Percentiles rank a stretch among this genome's conserved stretches.
Evolutionary conservation across 78 protist genomes (phyloP).

Genomic region (Planoprotostelium fungivorum): DNA sequence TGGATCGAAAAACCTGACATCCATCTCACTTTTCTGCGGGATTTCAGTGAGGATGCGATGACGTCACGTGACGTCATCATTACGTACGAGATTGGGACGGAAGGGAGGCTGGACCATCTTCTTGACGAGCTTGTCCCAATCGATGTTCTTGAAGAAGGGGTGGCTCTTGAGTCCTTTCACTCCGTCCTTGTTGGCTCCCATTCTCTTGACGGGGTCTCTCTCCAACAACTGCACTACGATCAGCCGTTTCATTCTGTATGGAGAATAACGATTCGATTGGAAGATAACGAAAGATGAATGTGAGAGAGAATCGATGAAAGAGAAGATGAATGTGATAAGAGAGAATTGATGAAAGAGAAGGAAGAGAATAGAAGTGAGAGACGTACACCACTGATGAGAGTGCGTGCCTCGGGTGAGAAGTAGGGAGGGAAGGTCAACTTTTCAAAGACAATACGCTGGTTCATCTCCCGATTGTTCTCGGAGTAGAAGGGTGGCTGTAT

Average conservation of each 20-base stretch:
- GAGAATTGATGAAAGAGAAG: not conserved
- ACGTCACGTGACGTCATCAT: not conserved
- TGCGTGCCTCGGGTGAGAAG: not conserved
- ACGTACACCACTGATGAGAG: not conserved
- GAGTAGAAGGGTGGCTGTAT: slow-evolving; percentile 57
- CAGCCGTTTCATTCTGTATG: not conserved
- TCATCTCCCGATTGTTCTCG: slow-evolving; percentile 60
- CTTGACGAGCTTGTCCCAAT: slow-evolving; percentile 65
- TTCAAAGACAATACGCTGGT: slow-evolving; percentile 17
- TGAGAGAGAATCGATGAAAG: not conserved
- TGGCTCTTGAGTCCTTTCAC: slow-evolving; percentile 57
- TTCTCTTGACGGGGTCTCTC: not conserved
- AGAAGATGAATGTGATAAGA: not conserved
- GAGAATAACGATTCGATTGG: not conserved
- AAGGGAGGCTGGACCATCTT: slow-evolving; percentile 66
- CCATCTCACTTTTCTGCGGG: not conserved
- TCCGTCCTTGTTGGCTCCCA: slow-evolving; percentile 7
- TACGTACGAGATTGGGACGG: not conserved
- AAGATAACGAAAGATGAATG: not conserved
- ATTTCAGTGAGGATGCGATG: not conserved
- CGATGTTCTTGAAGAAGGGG: slow-evolving; percentile 76
- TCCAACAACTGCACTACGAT: slow-evolving; percentile 24
- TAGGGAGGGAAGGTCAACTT: not conserved
- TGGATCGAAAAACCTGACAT: not conserved
- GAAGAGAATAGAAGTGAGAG: too few species aligned